phyloP scores from a whole-genome alignment of 495 filamentous ascomycete species.

The Penicillium dipodomyicola region DNA sequence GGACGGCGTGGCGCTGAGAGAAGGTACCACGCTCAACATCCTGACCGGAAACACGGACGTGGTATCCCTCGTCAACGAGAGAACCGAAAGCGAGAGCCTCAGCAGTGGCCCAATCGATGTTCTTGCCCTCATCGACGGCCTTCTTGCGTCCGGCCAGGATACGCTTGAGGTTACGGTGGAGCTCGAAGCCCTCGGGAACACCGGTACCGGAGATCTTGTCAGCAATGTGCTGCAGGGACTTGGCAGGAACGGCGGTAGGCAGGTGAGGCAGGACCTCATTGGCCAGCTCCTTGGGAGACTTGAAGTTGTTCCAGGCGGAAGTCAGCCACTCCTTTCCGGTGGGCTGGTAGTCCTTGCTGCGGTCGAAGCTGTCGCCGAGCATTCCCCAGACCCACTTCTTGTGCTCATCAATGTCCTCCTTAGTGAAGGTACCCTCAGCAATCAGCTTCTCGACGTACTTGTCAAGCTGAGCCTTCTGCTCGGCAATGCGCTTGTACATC shows the following conservation, averaged over 20 bases:
- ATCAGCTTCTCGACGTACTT: slow-evolving; percentile 87
- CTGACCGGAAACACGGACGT: slow-evolving; percentile 95
- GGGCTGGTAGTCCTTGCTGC: slow-evolving; percentile 96
- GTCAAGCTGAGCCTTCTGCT: slow-evolving; percentile 75
- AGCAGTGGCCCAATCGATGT: slow-evolving; percentile 96
- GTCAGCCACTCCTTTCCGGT: slow-evolving; percentile 97
- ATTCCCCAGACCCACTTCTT: slow-evolving; percentile 99
- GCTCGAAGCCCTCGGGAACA: slow-evolving; percentile 77
- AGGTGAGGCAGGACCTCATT: slow-evolving; percentile 92
- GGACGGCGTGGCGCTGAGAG: slow-evolving; percentile 94
- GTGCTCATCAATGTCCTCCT: slow-evolving; percentile 97
- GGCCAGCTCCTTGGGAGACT: slow-evolving; percentile 95
- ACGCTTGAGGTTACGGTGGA: slow-evolving; percentile 95
- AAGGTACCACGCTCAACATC: slow-evolving; percentile 99
- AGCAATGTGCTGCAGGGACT: slow-evolving; percentile 74
- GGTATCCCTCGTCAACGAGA: slow-evolving; percentile 86
- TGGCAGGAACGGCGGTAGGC: slow-evolving; percentile 71
- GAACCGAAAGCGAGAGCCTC: slow-evolving; percentile 95
- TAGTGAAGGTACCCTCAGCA: slow-evolving; percentile 87
- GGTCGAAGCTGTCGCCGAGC: slow-evolving; percentile 93
- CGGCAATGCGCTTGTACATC: slow-evolving; percentile 96
- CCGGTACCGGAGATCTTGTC: slow-evolving; percentile 65
- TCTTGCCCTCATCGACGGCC: slow-evolving; percentile 86
- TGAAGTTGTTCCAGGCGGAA: slow-evolving; percentile 98
- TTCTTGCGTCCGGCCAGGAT: slow-evolving; percentile 89